Evolutionary conservation across 1,139 yeast species (phyloP), one percentile per base, ranked within the genome.

Genomic region (Suhomyces guaymorum): DNA sequence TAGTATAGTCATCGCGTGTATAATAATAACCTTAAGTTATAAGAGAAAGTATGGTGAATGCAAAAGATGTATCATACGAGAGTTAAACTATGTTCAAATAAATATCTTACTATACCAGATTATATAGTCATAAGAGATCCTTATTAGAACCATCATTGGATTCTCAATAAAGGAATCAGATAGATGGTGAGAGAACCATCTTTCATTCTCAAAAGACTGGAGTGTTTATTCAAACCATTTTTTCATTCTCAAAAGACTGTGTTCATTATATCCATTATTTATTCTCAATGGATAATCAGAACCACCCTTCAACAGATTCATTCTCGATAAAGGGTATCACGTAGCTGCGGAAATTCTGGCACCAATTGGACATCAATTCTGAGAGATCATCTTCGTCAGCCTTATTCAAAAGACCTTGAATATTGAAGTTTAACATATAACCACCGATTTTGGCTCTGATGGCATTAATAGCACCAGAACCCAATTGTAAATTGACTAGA

Each of bases 261-360:
- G n/a, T n/a, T n/a, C n/a, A n/a, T n/a, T n/a, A n/a, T n/a, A n/a
- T n/a, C n/a, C n/a, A n/a, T n/a, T 18, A 7, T 18, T 18, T 7
- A 5, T 12, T 7, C 5, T 21, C 23, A 10, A 16, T 7, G 8
- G 10, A 7, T 12, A 12, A 15, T 31, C 41, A 61, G 30, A 51
- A 52, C 73, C 74, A 70, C 6, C 74, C 73, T 20, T 64, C 66
- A 19, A 52, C 41, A 38, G 52, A 53, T 43, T 70, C 75, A 12
- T 47, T 48, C 18, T 57, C 56, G n/a, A 63, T 50, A 37, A 66
- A 61, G 4, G 62, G 61, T n/a, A 59, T 37, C 9, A 66, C 49
- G 3, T 38, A 6, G 32, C 16, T 44, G 44, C 32, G 43, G 30
- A 64, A 54, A 5, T 61, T 64, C 15, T 39, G 38, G 30, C 51